Percentiles rank a stretch among this genome's conserved stretches.
phyloP scores from a whole-genome alignment of 2,329 filamentous ascomycete species.

The Sporothrix schenckii region DNA sequence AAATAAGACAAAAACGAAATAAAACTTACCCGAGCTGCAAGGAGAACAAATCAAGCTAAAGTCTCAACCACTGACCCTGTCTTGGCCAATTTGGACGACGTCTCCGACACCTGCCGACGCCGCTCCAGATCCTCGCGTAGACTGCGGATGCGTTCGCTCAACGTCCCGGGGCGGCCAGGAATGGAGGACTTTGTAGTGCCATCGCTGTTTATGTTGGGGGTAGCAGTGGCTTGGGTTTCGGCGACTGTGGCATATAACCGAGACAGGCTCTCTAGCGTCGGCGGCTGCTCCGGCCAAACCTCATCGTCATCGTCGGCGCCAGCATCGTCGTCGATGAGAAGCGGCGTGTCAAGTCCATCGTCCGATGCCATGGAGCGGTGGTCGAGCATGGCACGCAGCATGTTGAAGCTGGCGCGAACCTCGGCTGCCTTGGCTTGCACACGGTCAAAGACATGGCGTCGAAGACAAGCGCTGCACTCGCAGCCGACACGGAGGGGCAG shows the following conservation, averaged over 20 bases:
- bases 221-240: not conserved
- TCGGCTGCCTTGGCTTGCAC: not conserved
- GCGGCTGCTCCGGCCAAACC: conserved; percentile 10
- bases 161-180: conserved; percentile 2
- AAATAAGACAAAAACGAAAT: not conserved
- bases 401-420: not conserved
- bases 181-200: not conserved
- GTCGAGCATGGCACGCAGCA: conserved; percentile 9
- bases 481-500: conserved; percentile 22
- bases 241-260: not conserved
- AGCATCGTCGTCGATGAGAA: not conserved
- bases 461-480: conserved; percentile 16
- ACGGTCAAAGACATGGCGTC: not conserved
- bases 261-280: not conserved
- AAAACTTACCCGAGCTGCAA: not conserved
- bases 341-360: not conserved
- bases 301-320: conserved; percentile 9
- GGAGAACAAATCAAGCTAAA: not conserved
- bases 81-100: not conserved
- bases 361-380: not conserved
- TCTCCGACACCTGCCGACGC: conserved; percentile 27
- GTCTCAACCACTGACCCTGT: not conserved
- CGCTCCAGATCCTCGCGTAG: conserved; percentile 31
- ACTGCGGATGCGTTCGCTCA: conserved; percentile 30
- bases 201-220: not conserved